Base-by-base conservation (phyloP, 106 monocot genomes). In the Iris macrosiphon region DNA sequence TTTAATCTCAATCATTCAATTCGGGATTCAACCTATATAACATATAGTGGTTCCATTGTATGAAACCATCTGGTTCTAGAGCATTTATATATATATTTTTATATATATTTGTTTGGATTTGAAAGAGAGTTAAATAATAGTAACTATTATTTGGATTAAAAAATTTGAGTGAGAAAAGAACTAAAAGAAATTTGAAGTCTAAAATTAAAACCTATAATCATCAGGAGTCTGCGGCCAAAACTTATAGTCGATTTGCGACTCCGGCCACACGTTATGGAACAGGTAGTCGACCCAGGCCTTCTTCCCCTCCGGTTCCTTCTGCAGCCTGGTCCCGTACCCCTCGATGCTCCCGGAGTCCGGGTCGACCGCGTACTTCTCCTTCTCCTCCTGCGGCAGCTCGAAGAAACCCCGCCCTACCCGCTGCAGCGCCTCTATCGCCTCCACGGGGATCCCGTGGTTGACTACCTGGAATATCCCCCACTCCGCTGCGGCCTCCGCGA, bases 391-490 rank as follows among this genome's bases (percentile, higher is more conserved):
- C 18, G 87, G 80, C 47, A 93, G 65, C 69, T 75, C 78, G 55
- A 93, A 93, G 72, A 88, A 93, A 49, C 65, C 75, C 55, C 37
- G 69, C 24, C 87, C 87, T 9, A 81, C 93, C 16, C 71, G 56
- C 71, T 88, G 87, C 44, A 93, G 45, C 71, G 69, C 77, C 58
- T n/a, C 17, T 19, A 93, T 57, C 62, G 75, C 80, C 54, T 63
- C 80, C 9, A 18, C 26, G 1, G 93, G 80, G n/a, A 93, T 77
- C 47, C 87, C 87, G 40, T 93, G 87, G 40, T 84, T 93, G 65
- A 93, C 80, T 50, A 93, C 61, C 72, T 93, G 87, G 45, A 93
- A 84, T 6, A 93, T 69, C 2, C 93, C 93, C 83, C 83, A 93
- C 55, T 88, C 80, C 23, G 20, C 1, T 21, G 70, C 49, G 6